Evolutionary conservation across 257 asterid species (phyloP).

Genomic region (Petrea volubilis): DNA sequence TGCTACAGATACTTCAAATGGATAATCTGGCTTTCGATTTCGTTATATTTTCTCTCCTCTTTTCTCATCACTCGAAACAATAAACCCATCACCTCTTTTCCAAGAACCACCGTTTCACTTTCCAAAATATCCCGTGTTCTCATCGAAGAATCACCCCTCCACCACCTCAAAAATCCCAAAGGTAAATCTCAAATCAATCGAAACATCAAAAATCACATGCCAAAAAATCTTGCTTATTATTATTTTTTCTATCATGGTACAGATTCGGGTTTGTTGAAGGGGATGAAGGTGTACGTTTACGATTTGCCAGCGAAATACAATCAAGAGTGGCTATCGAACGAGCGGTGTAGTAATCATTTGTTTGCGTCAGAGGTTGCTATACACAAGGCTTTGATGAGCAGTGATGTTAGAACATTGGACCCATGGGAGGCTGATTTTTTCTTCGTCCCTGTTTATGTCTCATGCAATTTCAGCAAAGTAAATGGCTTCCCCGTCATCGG

Average conservation of each 20-base stretch:
- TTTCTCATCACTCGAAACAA: slow-evolving; percentile 55
- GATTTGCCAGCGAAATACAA: slow-evolving; percentile 76
- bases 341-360: slow-evolving; percentile 69
- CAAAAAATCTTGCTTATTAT: background rate
- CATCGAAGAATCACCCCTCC: slow-evolving; percentile 38
- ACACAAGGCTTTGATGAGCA: slow-evolving; percentile 61
- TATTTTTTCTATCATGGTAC: background rate
- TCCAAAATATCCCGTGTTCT: slow-evolving; percentile 67
- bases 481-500: slow-evolving; percentile 96
- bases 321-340: slow-evolving; percentile 59
- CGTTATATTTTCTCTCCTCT: slow-evolving; percentile 57
- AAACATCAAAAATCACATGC: background rate
- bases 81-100: slow-evolving; percentile 33
- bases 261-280: slow-evolving; percentile 30
- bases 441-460: slow-evolving; percentile 93
- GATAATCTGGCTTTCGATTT: slow-evolving; percentile 66
- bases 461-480: slow-evolving; percentile 84
- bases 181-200: background rate
- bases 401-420: slow-evolving; percentile 58
- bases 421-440: slow-evolving; percentile 82
- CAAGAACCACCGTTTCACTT: slow-evolving; percentile 45
- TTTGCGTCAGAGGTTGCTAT: slow-evolving; percentile 94
- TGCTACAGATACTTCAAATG: slow-evolving; percentile 66
- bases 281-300: slow-evolving; percentile 69
- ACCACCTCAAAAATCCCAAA: background rate